Percentiles rank a stretch among this genome's conserved stretches.
Evolutionary conservation across 768 basidiomycete species (phyloP).

Genomic region (Auriscalpium orientale): DNA sequence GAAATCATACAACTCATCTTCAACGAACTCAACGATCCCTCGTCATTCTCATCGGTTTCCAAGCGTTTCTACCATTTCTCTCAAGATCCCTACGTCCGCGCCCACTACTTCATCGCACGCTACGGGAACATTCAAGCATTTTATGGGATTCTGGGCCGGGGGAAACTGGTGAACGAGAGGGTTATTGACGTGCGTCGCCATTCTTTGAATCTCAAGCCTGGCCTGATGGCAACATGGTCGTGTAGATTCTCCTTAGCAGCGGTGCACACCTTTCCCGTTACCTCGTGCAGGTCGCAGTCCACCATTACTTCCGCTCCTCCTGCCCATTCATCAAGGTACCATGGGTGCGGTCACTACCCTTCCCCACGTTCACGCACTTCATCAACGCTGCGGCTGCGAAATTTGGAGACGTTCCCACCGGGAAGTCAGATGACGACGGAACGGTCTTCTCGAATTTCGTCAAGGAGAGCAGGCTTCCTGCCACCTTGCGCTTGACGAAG

Average conservation of each 20-base stretch:
- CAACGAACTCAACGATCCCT: constrained; percentile 63
- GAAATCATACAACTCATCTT: constrained; percentile 71
- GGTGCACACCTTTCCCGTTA: constrained; percentile 77
- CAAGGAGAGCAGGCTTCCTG: constrained; percentile 60
- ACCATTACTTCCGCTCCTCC: constrained; percentile 70
- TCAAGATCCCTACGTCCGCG: constrained; percentile 67
- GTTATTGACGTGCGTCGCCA: constrained; percentile 10
- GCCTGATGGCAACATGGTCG: constrained; percentile 4
- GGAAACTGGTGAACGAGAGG: constrained; percentile 28
- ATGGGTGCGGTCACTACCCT: constrained; percentile 63
- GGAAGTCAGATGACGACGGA: constrained; percentile 74
- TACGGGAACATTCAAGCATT: constrained; percentile 65
- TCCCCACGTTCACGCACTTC: constrained; percentile 58
- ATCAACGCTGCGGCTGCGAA: constrained; percentile 47
- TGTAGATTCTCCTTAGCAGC: constrained; percentile 63
- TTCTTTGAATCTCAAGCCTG: not conserved
- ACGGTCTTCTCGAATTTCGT: constrained; percentile 55
- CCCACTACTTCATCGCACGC: constrained; percentile 70
- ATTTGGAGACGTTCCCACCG: constrained; percentile 60
- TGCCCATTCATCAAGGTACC: constrained; percentile 67
- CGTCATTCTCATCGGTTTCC: constrained; percentile 46
- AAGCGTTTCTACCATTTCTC: constrained; percentile 57
- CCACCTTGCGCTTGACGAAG: constrained; percentile 46
- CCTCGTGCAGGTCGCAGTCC: constrained; percentile 68
- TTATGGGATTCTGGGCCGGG: constrained; percentile 69